Percentiles rank a stretch among this genome's conserved stretches.
These are phyloP conservation scores for Fusarium piperis DNA, from an alignment of 2,329 filamentous ascomycete genomes.

Conservation along the genomic window DNA sequence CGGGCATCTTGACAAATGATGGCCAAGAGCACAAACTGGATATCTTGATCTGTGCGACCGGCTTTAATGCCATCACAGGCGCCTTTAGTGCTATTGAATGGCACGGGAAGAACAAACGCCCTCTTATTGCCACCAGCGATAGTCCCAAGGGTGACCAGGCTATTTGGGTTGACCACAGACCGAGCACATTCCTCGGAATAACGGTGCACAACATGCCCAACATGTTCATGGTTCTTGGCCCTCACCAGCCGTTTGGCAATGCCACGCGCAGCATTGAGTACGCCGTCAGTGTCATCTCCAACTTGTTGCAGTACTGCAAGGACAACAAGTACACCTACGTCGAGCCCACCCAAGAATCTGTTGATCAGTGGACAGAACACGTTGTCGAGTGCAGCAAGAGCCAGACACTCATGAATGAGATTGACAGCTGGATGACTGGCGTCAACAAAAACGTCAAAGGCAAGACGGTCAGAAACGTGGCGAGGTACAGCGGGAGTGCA, in stretches of 20 bases:
- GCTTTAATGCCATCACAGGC: constrained; percentile 12
- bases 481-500: constrained; percentile 17
- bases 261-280: constrained; percentile 30
- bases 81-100: constrained; percentile 29
- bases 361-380: constrained; percentile 49
- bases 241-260: constrained; percentile 32
- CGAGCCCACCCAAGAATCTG: constrained; percentile 14
- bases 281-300: not conserved
- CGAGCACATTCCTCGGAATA: not conserved
- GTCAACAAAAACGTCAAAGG: constrained; percentile 62
- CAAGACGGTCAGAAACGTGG: constrained; percentile 54
- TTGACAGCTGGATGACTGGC: constrained; percentile 64
- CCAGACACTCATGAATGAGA: constrained; percentile 45
- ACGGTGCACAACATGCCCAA: constrained; percentile 25
- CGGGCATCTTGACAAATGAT: not conserved
- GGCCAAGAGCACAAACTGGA: not conserved
- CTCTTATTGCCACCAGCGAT: constrained; percentile 19
- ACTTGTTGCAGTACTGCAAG: constrained; percentile 21
- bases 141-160: constrained; percentile 9
- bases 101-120: constrained; percentile 6
- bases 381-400: constrained; percentile 56
- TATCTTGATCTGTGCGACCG: not conserved
- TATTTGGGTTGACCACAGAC: constrained; percentile 30
- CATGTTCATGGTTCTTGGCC: constrained; percentile 37
- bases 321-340: constrained; percentile 10